phyloP scores from a whole-genome alignment of 2,329 filamentous ascomycete species.

The Neonectria punicea region DNA sequence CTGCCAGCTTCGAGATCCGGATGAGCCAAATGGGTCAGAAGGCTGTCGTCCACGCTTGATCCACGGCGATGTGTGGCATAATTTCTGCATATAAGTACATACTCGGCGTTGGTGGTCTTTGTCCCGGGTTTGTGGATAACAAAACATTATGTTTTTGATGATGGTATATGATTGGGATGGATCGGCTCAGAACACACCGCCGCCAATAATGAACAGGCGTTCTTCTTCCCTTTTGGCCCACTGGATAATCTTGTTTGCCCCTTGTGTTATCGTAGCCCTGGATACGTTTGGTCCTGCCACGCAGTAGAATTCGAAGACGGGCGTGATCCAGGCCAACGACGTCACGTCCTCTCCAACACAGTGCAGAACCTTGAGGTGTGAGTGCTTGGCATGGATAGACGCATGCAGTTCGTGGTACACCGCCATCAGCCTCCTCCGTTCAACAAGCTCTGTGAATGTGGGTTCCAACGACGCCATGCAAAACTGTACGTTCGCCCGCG shows the following conservation, averaged over 20 bases:
- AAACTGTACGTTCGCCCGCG: constrained; percentile 93
- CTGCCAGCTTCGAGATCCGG: constrained; percentile 27
- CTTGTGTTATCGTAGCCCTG: constrained; percentile 77
- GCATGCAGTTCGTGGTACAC: constrained; percentile 88
- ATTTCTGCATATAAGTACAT: constrained; percentile 34
- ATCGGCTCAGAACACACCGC: constrained; percentile 76
- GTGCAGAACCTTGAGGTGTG: constrained; percentile 88
- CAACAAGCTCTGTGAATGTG: constrained; percentile 68
- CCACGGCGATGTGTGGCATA: constrained; percentile 19
- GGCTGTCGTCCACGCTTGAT: constrained; percentile 7
- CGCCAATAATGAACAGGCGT: constrained; percentile 94
- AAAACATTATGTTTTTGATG: constrained; percentile 29
- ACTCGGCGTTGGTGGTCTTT: constrained; percentile 39
- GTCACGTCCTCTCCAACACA: constrained; percentile 78
- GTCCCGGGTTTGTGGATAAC: constrained; percentile 25
- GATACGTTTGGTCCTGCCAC: constrained; percentile 82
- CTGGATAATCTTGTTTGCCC: constrained; percentile 87
- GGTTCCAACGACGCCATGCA: constrained; percentile 86
- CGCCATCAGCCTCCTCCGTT: constrained; percentile 79
- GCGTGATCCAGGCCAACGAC: constrained; percentile 90
- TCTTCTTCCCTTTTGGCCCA: constrained; percentile 95
- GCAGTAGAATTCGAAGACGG: constrained; percentile 92
- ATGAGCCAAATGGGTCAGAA: not conserved
- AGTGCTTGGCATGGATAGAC: constrained; percentile 83
- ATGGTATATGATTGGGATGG: constrained; percentile 31